These are phyloP conservation scores for Metschnikowia rubicola DNA, from an alignment of 805 yeast species.

Conservation along the genomic window DNA sequence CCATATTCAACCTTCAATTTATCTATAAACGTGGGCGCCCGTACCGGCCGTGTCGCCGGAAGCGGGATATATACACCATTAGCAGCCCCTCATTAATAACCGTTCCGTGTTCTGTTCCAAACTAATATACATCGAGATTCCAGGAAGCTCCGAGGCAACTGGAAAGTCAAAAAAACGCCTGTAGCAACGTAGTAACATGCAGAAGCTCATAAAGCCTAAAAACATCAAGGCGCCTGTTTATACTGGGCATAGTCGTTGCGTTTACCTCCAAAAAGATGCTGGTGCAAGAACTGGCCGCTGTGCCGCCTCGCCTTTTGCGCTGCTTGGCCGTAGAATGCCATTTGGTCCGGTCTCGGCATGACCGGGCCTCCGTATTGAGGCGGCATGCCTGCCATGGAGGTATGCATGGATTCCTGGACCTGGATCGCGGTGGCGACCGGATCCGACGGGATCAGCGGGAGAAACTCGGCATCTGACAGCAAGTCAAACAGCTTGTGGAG, in stretches of 20 bases:
- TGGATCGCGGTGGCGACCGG: slow-evolving; percentile 17
- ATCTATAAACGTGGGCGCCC: background rate
- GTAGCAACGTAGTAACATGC: no score
- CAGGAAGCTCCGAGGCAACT: no score
- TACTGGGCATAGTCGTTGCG: slow-evolving; percentile 19
- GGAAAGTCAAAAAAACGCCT: no score
- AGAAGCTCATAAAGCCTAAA: no score
- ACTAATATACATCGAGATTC: no score
- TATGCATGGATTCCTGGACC: slow-evolving; percentile 14
- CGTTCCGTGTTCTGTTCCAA: no score
- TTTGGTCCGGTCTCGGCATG: slow-evolving; percentile 13
- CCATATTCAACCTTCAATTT: no score
- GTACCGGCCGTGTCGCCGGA: background rate
- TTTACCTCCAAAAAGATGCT: slow-evolving; percentile 19
- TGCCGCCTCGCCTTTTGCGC: slow-evolving; percentile 14
- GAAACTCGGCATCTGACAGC: slow-evolving; percentile 69
- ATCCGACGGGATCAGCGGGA: slow-evolving; percentile 26
- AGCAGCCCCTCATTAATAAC: no score
- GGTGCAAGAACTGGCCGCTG: slow-evolving; percentile 18
- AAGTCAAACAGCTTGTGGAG: slow-evolving; percentile 66
- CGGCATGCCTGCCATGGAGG: slow-evolving; percentile 7
- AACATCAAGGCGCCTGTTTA: slow-evolving; percentile 9
- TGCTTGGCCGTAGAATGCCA: slow-evolving; percentile 12
- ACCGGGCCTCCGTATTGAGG: slow-evolving; percentile 8
- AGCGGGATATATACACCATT: background rate